A percentile compares a stretch with the other conserved stretches of the same genome.
Conservation (phyloP, 2,329 filamentous ascomycete species). For the Periconia macrospinosa region DNA sequence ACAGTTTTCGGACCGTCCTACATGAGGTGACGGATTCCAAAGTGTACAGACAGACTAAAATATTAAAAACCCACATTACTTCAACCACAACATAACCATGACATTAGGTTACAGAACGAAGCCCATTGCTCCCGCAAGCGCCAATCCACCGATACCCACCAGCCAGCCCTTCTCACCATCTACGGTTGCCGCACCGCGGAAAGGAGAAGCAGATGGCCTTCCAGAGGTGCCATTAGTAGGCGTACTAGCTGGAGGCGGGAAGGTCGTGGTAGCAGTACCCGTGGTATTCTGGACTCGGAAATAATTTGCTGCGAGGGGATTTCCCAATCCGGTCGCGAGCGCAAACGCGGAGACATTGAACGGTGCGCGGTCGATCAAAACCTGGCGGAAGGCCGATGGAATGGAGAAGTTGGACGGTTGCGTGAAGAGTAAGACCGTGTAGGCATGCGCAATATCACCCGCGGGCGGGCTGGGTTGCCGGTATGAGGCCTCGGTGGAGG, state of each 20-base stretch:
- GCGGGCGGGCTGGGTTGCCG: slow-evolving; percentile 30
- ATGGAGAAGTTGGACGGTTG: slow-evolving; percentile 32
- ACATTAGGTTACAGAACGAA: background rate
- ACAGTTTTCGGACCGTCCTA: no score
- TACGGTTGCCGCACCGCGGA: background rate
- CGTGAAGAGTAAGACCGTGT: slow-evolving; percentile 31
- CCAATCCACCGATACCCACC: background rate
- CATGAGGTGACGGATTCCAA: no score
- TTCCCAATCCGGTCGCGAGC: slow-evolving; percentile 28
- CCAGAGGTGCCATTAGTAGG: slow-evolving; percentile 9
- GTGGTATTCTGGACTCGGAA: slow-evolving; percentile 40
- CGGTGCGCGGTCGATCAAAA: slow-evolving; percentile 24
- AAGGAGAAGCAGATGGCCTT: background rate
- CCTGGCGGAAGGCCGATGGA: slow-evolving; percentile 27
- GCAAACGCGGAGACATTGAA: slow-evolving; percentile 44
- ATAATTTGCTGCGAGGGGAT: slow-evolving; percentile 42
- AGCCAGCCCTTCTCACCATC: background rate
- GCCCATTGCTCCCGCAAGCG: background rate
- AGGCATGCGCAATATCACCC: slow-evolving; percentile 31
- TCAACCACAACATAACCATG: no score
- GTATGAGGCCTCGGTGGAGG: slow-evolving; percentile 21
- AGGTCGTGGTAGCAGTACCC: slow-evolving; percentile 8
- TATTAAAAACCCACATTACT: no score
- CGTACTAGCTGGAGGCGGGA: slow-evolving; percentile 21
- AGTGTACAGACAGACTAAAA: no score